phyloP scores from a whole-genome alignment of 2,329 filamentous ascomycete genomes.

The Cercospora sesami region DNA sequence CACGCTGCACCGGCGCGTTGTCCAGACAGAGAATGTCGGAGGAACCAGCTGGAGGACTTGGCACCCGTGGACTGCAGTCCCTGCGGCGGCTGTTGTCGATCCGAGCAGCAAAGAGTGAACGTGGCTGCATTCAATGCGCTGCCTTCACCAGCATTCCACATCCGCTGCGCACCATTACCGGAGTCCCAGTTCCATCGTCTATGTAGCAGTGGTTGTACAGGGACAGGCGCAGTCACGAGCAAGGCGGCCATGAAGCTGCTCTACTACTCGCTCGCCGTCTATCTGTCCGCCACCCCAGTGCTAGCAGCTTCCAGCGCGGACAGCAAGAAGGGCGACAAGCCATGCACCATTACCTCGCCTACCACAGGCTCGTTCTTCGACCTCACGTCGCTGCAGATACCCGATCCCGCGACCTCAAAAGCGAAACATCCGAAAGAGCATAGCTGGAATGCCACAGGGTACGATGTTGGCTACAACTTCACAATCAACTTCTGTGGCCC shows the following conservation, averaged over 20 bases:
- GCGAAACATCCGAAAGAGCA: constrained; percentile 57
- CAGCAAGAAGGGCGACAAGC: constrained; percentile 29
- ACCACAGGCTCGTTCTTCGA: constrained; percentile 65
- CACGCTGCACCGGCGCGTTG: not conserved
- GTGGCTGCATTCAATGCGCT: not conserved
- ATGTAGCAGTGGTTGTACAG: not conserved
- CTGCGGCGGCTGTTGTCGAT: not conserved
- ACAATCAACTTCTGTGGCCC: constrained; percentile 79
- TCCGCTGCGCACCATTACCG: not conserved
- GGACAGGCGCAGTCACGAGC: not conserved
- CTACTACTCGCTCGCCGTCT: constrained; percentile 39
- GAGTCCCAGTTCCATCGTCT: not conserved
- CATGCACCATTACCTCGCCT: constrained; percentile 63
- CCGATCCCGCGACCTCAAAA: constrained; percentile 49
- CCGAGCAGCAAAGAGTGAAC: not conserved
- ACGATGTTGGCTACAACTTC: constrained; percentile 78
- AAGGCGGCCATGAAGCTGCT: constrained; percentile 34
- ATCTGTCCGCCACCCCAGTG: constrained; percentile 35
- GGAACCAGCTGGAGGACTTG: not conserved
- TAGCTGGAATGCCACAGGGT: constrained; percentile 66
- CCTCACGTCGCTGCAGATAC: constrained; percentile 58
- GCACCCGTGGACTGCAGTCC: not conserved
- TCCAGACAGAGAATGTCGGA: not conserved
- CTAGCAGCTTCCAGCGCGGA: constrained; percentile 41
- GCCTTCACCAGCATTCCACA: not conserved